Evolutionary conservation across 2,329 filamentous ascomycete genomes (phyloP), one percentile per base, ranked within the genome.

Genomic region (Epichloe gansuensis): DNA sequence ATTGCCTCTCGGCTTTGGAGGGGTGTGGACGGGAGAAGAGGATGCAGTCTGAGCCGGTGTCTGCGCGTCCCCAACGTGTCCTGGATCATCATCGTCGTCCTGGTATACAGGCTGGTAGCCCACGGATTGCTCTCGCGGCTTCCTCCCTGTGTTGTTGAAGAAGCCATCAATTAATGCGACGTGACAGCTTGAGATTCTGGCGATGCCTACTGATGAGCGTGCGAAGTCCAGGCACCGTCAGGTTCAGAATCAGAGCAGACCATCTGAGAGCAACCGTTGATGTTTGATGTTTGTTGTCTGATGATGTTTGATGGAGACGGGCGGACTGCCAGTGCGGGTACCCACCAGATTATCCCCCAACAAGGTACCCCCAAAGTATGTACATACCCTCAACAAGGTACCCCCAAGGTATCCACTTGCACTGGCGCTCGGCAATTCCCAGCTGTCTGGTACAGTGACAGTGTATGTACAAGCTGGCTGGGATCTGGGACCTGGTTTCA

Each of bases 51-150:
- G 21, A n/a, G 3, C 5, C 3, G 43, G 38, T 46, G 39, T 13
- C 7, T 9, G 25, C 17, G 21, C 47, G 39, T 23, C 38, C 50
- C 44, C 38, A n/a, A 38, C 28, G 8, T 23, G 17, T 43, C 41
- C 45, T 4, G 13, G 34, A 15, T 35, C 8, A 23, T 17, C 50
- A 31, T 56, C 57, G 21, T 67, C 67, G 48, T 67, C 64, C 52
- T 69, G 66, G 54, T 67, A 57, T 23, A 69, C 63, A 11, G 61
- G 60, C 48, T 65, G 62, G 48, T 70, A 70, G 53, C 60, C 62
- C 7, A 60, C 59, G 23, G 53, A 48, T 37, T 45, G 50, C 41
- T 52, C 54, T 34, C 52, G 56, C 25, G 55, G 51, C 48, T 46
- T 54, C 54, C 45, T 52, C 55, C 11, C 43, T 31, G 28, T 31